Conservation (phyloP, 1,139 yeast species). For the Yamadazyma epiphylla region DNA sequence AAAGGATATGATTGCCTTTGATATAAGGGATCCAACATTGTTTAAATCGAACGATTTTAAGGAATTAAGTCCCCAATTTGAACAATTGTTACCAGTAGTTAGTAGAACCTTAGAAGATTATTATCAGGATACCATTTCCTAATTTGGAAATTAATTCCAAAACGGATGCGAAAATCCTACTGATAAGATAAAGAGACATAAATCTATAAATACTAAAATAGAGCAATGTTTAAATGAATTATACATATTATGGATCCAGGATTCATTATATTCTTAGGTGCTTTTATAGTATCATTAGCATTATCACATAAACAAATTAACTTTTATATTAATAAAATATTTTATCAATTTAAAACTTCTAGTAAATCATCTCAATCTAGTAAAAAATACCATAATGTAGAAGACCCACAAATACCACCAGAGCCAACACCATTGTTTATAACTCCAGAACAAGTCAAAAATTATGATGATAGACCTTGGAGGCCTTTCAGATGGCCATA, state of each 20-base stretch:
- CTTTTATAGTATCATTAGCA: slow-evolving; percentile 9
- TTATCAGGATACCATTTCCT: slow-evolving; percentile 5
- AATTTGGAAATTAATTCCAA: slow-evolving; percentile 9
- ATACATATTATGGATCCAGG: slow-evolving; percentile 7
- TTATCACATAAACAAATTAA: slow-evolving; percentile 16
- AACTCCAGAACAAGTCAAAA: slow-evolving; percentile 63
- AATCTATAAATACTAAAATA: no score
- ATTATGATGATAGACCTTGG: slow-evolving; percentile 75
- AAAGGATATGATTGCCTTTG: no score
- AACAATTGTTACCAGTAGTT: no score
- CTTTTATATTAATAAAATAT: slow-evolving; percentile 5
- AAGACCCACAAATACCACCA: slow-evolving; percentile 22
- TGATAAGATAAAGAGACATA: no score
- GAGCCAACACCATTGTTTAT: slow-evolving; percentile 58
- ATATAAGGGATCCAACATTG: background rate
- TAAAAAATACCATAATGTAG: slow-evolving; percentile 9
- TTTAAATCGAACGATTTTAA: no score
- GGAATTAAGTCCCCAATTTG: no score
- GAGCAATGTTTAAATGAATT: no score
- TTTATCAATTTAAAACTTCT: slow-evolving; percentile 10
- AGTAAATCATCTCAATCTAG: slow-evolving; percentile 11
- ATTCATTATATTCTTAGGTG: slow-evolving; percentile 12
- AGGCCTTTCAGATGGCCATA: slow-evolving; percentile 79
- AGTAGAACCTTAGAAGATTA: background rate
- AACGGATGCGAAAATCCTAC: slow-evolving; percentile 1